Evolutionary conservation across 2,329 filamentous ascomycete species (phyloP), one percentile per base, ranked within the genome.

Genomic region (Chaetomiaceae sp.): DNA sequence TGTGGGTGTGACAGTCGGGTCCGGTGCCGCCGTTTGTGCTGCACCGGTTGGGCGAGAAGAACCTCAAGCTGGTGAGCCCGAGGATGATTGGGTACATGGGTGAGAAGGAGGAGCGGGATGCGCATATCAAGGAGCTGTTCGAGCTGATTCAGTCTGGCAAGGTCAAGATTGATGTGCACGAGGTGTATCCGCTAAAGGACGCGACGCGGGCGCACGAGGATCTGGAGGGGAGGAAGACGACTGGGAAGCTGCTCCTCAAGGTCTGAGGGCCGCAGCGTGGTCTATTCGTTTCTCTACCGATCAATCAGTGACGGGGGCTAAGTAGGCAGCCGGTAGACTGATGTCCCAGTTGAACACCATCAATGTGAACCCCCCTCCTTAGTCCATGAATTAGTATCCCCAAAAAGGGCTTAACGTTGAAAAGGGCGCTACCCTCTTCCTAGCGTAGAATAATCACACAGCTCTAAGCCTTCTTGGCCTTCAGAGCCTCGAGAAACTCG

Each of bases 171-270:
- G 76, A 75, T 50, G 77, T 95, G 24, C 86, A 95, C 62, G 79
- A 89, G 52, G 70, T 83, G 0, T 95, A 95, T 63, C 78, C 84
- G 5, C 69, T 95, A 33, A 76, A 79, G 58, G 83, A 95, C 36
- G 79, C 84, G 27, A 79, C 73, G 29, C 71, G 77, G 57, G 88
- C 88, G 11, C 88, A 95, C 53, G 66, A 69, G 39, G 88, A 95
- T 64, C 74, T 96, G 36, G 86, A 94, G 67, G 78, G 86, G 34
- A 75, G 89, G 57, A 87, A 84, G 72, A 93, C 88, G 2, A 87
- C 81, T 10, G 90, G 90, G 15, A 95, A 95, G 71, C 65, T 94
- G 52, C 64, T 96, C 46, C 64, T 95, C 59, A 83, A 82, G 68
- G 75, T 80, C 38, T 83, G 46, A 37, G 24, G 14, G 9, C 15